phyloP scores from a whole-genome alignment of 768 basidiomycete species.

The Cystofilobasidium macerans region DNA sequence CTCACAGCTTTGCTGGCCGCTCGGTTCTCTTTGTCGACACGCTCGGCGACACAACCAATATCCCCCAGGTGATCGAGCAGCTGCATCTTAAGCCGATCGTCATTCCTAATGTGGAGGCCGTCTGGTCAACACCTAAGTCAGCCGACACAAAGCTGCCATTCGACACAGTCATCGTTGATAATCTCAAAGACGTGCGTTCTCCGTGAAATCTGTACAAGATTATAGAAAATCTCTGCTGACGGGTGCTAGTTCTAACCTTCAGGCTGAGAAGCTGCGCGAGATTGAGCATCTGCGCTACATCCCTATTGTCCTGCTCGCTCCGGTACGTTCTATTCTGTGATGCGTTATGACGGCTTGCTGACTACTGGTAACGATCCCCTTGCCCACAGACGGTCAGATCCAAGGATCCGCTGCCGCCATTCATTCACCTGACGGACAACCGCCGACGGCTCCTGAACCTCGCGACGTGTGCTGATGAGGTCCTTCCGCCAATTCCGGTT shows the following conservation, averaged over 20 bases:
- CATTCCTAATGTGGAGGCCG: conserved; percentile 65
- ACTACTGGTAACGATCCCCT: no score
- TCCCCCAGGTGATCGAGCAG: conserved; percentile 63
- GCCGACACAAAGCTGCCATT: conserved; percentile 54
- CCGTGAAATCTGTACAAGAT: neutral
- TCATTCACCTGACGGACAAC: conserved; percentile 35
- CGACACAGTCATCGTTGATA: conserved; percentile 92
- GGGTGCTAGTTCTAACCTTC: neutral
- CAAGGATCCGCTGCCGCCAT: conserved; percentile 32
- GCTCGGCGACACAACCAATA: conserved; percentile 58
- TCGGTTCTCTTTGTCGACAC: conserved; percentile 90
- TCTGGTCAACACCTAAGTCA: conserved; percentile 42
- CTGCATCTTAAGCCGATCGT: conserved; percentile 68
- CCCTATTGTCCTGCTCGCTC: conserved; percentile 80
- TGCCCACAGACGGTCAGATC: conserved; percentile 15
- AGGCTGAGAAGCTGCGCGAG: conserved; percentile 85
- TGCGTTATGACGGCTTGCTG: conserved; percentile 43
- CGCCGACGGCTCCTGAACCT: conserved; percentile 35
- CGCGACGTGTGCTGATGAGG: conserved; percentile 33
- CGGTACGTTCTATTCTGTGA: conserved; percentile 44
- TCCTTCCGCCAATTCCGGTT: conserved; percentile 46
- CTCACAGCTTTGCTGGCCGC: conserved; percentile 55
- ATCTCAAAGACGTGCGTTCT: conserved; percentile 60
- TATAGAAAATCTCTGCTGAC: no score
- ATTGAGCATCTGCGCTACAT: conserved; percentile 92